phyloP scores from a whole-genome alignment of 352 stramenopile genomes.

The Globisporangium paroecandrum region DNA sequence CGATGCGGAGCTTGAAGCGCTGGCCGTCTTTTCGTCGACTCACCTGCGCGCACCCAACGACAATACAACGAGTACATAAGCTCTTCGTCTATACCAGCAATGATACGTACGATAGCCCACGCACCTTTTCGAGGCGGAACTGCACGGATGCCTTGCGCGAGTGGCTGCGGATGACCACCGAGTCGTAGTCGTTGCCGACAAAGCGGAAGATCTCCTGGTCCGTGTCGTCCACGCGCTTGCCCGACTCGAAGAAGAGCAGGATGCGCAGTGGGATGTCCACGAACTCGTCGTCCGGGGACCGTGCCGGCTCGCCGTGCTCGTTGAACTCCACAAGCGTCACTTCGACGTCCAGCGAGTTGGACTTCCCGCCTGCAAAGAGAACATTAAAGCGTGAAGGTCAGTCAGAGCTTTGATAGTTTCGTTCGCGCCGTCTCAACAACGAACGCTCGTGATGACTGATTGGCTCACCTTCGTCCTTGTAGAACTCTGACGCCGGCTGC shows the following conservation, averaged over 20 bases:
- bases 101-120: background rate
- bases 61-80: background rate
- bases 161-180: constrained; percentile 61
- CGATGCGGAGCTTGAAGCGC: constrained; percentile 81
- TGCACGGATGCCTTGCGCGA: constrained; percentile 68
- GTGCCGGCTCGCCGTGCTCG: constrained; percentile 53
- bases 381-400: background rate
- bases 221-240: constrained; percentile 78
- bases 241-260: constrained; percentile 80
- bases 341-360: constrained; percentile 76
- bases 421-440: background rate
- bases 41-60: constrained; percentile 29
- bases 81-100: background rate
- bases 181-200: constrained; percentile 84
- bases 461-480: constrained; percentile 77
- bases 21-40: constrained; percentile 82
- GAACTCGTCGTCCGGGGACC: constrained; percentile 68
- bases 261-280: constrained; percentile 80
- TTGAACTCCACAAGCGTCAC: constrained; percentile 83
- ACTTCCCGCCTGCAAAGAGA: constrained; percentile 47
- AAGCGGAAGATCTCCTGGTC: constrained; percentile 88
- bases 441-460: background rate
- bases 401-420: background rate
- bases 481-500: constrained; percentile 82
- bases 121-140: constrained; percentile 79